A percentile compares a stretch with the other conserved stretches of the same genome.
Evolutionary conservation across 805 yeast species (phyloP).

Genomic region (Metschnikowia arizonensis): DNA sequence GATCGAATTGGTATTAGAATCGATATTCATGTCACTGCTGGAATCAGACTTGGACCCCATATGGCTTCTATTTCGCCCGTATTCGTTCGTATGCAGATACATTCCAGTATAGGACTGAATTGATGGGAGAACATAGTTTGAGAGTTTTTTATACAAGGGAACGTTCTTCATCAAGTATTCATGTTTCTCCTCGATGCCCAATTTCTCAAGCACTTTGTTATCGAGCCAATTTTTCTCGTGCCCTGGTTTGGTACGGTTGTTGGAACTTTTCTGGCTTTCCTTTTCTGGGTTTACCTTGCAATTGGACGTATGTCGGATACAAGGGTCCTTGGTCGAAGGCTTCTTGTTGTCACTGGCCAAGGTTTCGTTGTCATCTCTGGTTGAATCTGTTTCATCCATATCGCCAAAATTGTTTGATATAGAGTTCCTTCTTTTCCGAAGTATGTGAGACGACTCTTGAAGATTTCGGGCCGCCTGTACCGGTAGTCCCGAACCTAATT

Average conservation of each 20-base stretch:
- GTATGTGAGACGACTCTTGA: neutral
- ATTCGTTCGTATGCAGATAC: neutral
- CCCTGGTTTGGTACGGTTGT: neutral
- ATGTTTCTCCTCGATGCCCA: constrained; percentile 17
- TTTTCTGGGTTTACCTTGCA: neutral
- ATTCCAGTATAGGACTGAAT: constrained; percentile 7
- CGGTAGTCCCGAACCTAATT: neutral
- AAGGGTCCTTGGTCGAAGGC: neutral
- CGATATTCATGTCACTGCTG: neutral
- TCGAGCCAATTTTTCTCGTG: constrained; percentile 3
- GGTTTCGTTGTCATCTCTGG: neutral
- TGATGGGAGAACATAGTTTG: constrained; percentile 18
- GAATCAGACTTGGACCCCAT: neutral
- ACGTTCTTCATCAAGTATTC: constrained; percentile 9
- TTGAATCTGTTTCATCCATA: neutral
- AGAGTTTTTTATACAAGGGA: constrained; percentile 15
- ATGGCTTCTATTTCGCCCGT: neutral
- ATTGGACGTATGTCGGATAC: neutral
- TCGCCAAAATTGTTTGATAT: neutral
- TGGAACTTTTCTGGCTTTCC: neutral
- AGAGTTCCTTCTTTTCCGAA: neutral
- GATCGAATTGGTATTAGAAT: neutral
- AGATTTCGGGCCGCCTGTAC: neutral
- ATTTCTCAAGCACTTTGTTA: constrained; percentile 10
- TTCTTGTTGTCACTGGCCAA: neutral